A percentile compares a stretch with the other conserved stretches of the same genome.
Evolutionary conservation across 2,329 filamentous ascomycete species (phyloP).

Genomic region (Tolypocladium amazonense): DNA sequence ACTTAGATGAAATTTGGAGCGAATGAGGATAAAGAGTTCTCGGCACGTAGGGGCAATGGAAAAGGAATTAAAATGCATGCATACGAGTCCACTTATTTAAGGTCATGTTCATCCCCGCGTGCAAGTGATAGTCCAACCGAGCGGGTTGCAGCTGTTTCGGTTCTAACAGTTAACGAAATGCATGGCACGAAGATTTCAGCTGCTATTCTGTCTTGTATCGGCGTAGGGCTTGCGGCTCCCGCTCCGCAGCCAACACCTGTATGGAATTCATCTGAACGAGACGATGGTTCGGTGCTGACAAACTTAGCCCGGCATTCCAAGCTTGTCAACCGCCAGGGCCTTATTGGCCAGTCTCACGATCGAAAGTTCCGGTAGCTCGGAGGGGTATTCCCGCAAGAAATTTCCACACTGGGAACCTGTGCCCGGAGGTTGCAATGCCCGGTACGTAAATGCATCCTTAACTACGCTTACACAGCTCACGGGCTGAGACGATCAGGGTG

Average conservation of each 20-base stretch:
- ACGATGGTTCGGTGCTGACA: neutral
- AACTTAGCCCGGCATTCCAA: constrained; percentile 50
- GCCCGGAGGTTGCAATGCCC: constrained; percentile 57
- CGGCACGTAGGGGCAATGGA: neutral
- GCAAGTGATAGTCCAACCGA: rapidly evolving
- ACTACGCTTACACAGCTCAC: neutral
- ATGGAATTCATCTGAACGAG: neutral
- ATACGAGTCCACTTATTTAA: neutral
- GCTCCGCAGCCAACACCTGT: constrained; percentile 15
- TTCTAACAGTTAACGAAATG: neutral
- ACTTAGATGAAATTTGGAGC: neutral
- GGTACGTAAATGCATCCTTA: constrained; percentile 19
- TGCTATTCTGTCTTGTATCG: constrained; percentile 12
- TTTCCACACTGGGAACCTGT: constrained; percentile 66
- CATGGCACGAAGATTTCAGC: constrained; percentile 19
- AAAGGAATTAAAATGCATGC: neutral
- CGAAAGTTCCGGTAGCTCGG: constrained; percentile 38
- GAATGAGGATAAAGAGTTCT: neutral
- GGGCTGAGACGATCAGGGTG: constrained; percentile 30
- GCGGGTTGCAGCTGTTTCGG: neutral
- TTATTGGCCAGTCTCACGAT: constrained; percentile 51
- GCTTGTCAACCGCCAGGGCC: constrained; percentile 40
- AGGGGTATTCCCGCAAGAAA: constrained; percentile 51
- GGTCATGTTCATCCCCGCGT: rapidly evolving
- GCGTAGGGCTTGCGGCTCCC: constrained; percentile 15